Percentiles rank a stretch among this genome's conserved stretches.
phyloP scores from a whole-genome alignment of 306 rosid species.

The Dryas drummondii region DNA sequence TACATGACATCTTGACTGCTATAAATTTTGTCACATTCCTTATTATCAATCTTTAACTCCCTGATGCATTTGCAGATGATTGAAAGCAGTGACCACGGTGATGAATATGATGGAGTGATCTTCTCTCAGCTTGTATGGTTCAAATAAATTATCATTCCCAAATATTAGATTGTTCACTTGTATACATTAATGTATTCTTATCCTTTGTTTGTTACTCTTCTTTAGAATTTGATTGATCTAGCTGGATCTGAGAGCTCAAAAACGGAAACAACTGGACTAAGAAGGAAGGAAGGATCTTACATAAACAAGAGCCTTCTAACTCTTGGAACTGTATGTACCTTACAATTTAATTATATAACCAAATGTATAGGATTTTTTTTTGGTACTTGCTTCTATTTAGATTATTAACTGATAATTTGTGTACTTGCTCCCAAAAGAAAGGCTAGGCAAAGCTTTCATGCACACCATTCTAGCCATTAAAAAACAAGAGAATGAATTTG shows the following conservation, averaged over 20 bases:
- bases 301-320: conserved; percentile 97
- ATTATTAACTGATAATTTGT: conserved; percentile 3
- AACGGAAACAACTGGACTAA: conserved; percentile 94
- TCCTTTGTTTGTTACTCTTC: conserved; percentile 19
- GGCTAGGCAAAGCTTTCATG: background rate
- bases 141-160: conserved; percentile 19
- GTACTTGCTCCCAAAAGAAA: background rate
- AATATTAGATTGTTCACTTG: conserved; percentile 5
- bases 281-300: conserved; percentile 98
- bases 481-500: background rate
- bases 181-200: conserved; percentile 2
- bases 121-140: conserved; percentile 97
- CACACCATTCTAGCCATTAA: background rate
- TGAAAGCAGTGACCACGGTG: conserved; percentile 97
- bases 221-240: conserved; percentile 90
- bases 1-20: conserved; percentile 5
- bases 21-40: conserved; percentile 5
- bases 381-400: background rate
- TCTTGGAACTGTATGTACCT: conserved; percentile 91
- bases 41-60: conserved; percentile 12
- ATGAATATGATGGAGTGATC: conserved; percentile 96
- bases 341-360: conserved; percentile 13
- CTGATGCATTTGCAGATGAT: conserved; percentile 74
- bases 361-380: background rate
- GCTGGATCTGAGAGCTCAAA: conserved; percentile 99